Percentiles rank a stretch among this genome's conserved stretches.
phyloP scores from a whole-genome alignment of 2,329 filamentous ascomycete species.

The Penicillium sp. region DNA sequence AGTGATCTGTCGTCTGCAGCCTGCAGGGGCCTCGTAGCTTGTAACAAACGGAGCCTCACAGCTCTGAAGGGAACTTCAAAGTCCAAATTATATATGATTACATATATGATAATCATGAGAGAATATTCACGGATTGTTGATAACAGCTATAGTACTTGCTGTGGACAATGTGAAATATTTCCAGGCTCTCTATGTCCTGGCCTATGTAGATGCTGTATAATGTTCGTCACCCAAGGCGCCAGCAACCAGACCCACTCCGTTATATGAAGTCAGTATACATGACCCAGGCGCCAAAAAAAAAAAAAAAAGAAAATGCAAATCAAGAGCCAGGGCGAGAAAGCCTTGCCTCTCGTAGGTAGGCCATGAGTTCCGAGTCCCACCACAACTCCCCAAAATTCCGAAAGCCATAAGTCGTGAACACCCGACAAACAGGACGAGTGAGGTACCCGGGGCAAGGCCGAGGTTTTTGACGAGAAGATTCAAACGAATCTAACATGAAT shows the following conservation, averaged over 20 bases:
- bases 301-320: conserved; percentile 13
- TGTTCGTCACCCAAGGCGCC: conserved; percentile 20
- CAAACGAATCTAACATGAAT: background rate
- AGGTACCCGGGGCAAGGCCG: background rate
- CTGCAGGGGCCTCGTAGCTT: too few species aligned
- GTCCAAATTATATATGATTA: background rate
- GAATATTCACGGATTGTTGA: conserved; percentile 7
- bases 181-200: background rate
- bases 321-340: background rate
- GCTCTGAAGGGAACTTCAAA: background rate
- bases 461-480: background rate
- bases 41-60: too few species aligned
- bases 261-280: conserved; percentile 33
- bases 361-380: background rate
- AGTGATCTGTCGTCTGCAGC: too few species aligned
- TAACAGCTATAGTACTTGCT: conserved; percentile 10
- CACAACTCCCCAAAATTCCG: background rate
- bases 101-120: background rate
- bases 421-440: background rate
- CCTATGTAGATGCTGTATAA: conserved; percentile 1
- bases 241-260: conserved; percentile 18
- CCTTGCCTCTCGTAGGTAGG: background rate
- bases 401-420: conserved; percentile 1
- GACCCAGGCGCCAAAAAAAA: conserved; percentile 22
- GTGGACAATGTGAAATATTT: conserved; percentile 15